Conservation (phyloP, 495 filamentous ascomycete genomes). For the Trichoderma erinaceum region DNA sequence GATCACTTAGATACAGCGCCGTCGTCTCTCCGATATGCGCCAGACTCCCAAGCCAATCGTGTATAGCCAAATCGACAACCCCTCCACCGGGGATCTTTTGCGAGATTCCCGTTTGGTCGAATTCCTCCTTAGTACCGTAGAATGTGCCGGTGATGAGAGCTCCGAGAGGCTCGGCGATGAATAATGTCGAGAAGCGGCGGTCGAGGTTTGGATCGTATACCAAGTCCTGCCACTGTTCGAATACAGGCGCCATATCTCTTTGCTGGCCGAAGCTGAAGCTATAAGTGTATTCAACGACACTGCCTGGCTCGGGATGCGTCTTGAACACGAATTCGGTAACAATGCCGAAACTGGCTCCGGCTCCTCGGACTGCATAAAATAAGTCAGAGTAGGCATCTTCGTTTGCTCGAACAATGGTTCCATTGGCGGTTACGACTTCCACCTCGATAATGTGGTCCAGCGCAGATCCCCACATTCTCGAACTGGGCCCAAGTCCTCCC, state of each 20-base stretch:
- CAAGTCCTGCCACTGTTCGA: slow-evolving; percentile 38
- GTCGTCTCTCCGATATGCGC: slow-evolving; percentile 45
- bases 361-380: slow-evolving; percentile 54
- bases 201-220: slow-evolving; percentile 46
- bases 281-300: slow-evolving; percentile 47
- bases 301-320: slow-evolving; percentile 51
- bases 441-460: slow-evolving; percentile 49
- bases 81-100: slow-evolving; percentile 34
- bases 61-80: slow-evolving; percentile 35
- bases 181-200: slow-evolving; percentile 47
- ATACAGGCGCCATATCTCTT: slow-evolving; percentile 35
- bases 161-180: slow-evolving; percentile 46
- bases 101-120: slow-evolving; percentile 39
- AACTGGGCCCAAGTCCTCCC: slow-evolving; percentile 49
- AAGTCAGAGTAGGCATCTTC: slow-evolving; percentile 48
- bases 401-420: slow-evolving; percentile 49
- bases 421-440: slow-evolving; percentile 57
- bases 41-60: slow-evolving; percentile 52
- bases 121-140: slow-evolving; percentile 48
- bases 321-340: slow-evolving; percentile 57
- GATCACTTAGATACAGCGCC: slow-evolving; percentile 37
- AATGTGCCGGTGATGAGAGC: slow-evolving; percentile 46
- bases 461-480: slow-evolving; percentile 50
- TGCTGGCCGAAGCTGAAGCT: slow-evolving; percentile 39
- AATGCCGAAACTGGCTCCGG: slow-evolving; percentile 57